phyloP scores from a whole-genome alignment of 176 grass and related monocot genomes.

The Phoenix dactylifera region DNA sequence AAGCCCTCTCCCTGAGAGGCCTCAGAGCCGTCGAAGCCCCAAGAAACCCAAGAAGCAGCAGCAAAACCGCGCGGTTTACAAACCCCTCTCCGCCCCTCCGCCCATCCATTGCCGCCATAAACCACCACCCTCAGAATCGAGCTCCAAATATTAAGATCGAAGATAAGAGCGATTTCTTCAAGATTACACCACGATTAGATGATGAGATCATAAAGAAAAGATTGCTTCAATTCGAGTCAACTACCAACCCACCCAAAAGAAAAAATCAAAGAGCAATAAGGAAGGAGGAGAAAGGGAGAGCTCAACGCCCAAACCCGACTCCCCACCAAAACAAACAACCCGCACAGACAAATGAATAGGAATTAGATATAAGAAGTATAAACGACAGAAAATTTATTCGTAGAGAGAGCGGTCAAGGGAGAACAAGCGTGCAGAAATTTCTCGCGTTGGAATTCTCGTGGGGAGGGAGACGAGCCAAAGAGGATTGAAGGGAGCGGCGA shows the following conservation, averaged over 20 bases:
- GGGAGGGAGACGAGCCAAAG: too few species aligned
- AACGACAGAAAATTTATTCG: too few species aligned
- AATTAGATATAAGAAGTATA: too few species aligned
- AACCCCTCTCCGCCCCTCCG: constrained; percentile 26
- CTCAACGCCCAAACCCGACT: constrained; percentile 13
- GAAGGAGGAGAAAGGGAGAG: constrained; percentile 25
- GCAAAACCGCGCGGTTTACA: not conserved
- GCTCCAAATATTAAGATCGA: not conserved
- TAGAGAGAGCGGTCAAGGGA: too few species aligned
- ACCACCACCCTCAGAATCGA: not conserved
- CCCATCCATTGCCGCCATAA: constrained; percentile 1
- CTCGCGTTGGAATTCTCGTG: too few species aligned
- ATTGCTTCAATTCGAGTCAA: constrained; percentile 39
- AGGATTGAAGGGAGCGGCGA: too few species aligned
- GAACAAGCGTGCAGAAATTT: too few species aligned
- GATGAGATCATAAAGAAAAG: not conserved
- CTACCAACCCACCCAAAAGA: constrained; percentile 34
- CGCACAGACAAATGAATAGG: too few species aligned
- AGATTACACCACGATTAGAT: constrained; percentile 7
- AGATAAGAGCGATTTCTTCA: not conserved
- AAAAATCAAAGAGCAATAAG: constrained; percentile 2
- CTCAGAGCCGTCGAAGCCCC: constrained; percentile 45
- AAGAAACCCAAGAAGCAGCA: constrained; percentile 24
- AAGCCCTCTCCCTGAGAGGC: constrained; percentile 60
- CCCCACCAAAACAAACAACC: not conserved